Percentiles rank a stretch among this genome's conserved stretches.
Conservation (phyloP, 1,139 yeast species). For the Sugiyamaella novakii region DNA sequence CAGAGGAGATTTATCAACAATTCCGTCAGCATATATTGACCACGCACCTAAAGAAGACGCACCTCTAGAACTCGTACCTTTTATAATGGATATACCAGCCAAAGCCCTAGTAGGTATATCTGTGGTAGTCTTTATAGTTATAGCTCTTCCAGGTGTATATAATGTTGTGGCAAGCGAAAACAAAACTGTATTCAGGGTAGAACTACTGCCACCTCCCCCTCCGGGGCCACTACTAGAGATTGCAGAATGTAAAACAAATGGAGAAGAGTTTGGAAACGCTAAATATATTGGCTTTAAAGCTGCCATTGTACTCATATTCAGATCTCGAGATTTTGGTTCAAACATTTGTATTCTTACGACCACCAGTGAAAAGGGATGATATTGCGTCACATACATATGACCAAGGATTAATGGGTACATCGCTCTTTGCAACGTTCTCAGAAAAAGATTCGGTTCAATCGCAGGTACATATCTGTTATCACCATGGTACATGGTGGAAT, state of each 20-base stretch:
- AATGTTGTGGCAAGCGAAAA: slow-evolving; percentile 47
- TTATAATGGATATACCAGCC: slow-evolving; percentile 55
- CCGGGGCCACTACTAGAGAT: slow-evolving; percentile 45
- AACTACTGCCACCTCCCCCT: slow-evolving; percentile 3
- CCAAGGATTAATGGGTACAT: slow-evolving; percentile 45
- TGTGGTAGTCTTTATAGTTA: slow-evolving; percentile 38
- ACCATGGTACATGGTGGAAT: slow-evolving; percentile 50
- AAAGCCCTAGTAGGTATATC: slow-evolving; percentile 58
- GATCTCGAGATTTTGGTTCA: slow-evolving; percentile 45
- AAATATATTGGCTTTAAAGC: slow-evolving; percentile 64
- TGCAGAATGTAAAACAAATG: slow-evolving; percentile 63
- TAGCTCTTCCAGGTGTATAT: slow-evolving; percentile 48
- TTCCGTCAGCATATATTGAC: slow-evolving; percentile 35
- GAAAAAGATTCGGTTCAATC: slow-evolving; percentile 47
- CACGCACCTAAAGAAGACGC: slow-evolving; percentile 35
- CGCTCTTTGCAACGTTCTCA: slow-evolving; percentile 51
- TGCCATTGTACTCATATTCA: slow-evolving; percentile 42
- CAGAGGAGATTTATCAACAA: slow-evolving; percentile 34
- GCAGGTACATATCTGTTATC: slow-evolving; percentile 43
- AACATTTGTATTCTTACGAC: slow-evolving; percentile 69
- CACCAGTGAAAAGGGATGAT: slow-evolving; percentile 61
- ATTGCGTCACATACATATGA: slow-evolving; percentile 67
- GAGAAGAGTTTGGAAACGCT: slow-evolving; percentile 68
- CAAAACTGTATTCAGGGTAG: slow-evolving; percentile 53
- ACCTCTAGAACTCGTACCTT: slow-evolving; percentile 53